Evolutionary conservation across 2,329 filamentous ascomycete species (phyloP).

Genomic region (Lasiodiplodia citricola): DNA sequence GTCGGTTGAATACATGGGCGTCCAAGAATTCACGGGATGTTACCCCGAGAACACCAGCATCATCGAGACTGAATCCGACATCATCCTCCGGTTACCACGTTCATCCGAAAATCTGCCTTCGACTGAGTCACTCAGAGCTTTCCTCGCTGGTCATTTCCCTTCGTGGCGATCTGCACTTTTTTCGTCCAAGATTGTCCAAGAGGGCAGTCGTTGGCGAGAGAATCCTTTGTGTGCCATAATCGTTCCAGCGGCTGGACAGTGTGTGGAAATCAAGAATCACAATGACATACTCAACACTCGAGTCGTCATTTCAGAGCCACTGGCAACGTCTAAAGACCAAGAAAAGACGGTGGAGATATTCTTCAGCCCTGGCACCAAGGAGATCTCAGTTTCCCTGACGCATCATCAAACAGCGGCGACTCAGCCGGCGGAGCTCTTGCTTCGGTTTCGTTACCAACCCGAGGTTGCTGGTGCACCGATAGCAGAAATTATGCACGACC

Average conservation of each 20-base stretch:
- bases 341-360: conserved; percentile 6
- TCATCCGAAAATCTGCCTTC: background rate
- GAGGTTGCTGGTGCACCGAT: background rate
- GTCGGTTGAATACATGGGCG: conserved; percentile 30
- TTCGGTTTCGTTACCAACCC: conserved; percentile 1
- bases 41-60: background rate
- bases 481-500: background rate
- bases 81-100: background rate
- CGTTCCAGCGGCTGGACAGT: background rate
- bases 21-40: background rate
- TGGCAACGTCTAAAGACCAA: background rate
- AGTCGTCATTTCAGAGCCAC: background rate
- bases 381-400: background rate
- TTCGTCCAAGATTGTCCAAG: background rate
- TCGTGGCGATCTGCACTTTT: conserved; percentile 10
- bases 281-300: background rate
- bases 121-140: background rate
- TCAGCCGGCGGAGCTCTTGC: conserved; percentile 1
- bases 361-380: background rate
- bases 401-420: conserved; percentile 5
- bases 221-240: conserved; percentile 2
- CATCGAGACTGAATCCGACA: background rate
- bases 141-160: background rate
- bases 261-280: background rate
- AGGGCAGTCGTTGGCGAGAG: background rate